phyloP scores from a whole-genome alignment of 805 yeast genomes.

The Phaffomyces antillensis region DNA sequence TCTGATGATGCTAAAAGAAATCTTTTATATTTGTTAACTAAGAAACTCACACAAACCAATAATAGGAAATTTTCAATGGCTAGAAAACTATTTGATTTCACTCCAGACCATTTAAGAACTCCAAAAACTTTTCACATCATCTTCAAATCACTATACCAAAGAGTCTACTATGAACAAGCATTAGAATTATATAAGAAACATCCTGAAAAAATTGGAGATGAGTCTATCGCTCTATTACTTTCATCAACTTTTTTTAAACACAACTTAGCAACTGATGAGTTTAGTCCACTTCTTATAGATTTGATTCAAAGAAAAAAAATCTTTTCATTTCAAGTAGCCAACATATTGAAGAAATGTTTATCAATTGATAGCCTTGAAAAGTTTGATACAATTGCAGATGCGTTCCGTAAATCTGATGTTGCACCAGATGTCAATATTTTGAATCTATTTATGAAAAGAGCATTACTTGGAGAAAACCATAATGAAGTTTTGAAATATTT shows the following conservation, averaged over 20 bases:
- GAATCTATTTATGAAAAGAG: conserved; percentile 2
- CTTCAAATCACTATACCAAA: neutral
- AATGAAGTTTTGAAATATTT: neutral
- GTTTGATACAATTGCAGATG: neutral
- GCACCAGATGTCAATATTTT: conserved; percentile 1
- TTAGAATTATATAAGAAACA: neutral
- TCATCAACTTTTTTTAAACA: neutral
- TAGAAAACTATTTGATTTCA: conserved; percentile 3
- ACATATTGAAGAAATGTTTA: neutral
- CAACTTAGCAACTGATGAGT: neutral
- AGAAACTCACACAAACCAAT: neutral
- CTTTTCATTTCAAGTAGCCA: neutral
- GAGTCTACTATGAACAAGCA: neutral
- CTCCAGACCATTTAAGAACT: conserved; percentile 1
- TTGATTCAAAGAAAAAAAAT: neutral
- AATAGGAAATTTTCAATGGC: neutral
- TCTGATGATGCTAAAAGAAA: conserved; percentile 1
- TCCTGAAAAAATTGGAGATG: neutral
- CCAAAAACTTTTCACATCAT: neutral
- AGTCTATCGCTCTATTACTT: neutral
- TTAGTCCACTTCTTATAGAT: neutral
- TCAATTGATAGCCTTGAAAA: neutral
- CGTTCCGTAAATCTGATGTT: neutral
- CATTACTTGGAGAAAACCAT: neutral
- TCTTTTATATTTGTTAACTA: neutral